These are phyloP conservation scores for Cunninghamia lanceolata DNA, from an alignment of 75 land plant species.

Conservation along the genomic window DNA sequence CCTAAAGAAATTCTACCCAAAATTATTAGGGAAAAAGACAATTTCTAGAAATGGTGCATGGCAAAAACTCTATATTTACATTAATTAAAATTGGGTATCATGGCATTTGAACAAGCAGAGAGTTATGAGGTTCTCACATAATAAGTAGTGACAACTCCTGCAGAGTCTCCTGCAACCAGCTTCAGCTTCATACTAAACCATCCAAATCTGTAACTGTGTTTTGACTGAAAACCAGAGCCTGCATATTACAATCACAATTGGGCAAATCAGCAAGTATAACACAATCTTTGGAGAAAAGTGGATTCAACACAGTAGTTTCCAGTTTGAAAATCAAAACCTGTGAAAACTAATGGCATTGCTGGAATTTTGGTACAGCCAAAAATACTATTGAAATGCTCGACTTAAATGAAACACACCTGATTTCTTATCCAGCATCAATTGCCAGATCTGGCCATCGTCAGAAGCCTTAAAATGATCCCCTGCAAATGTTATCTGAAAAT, in stretches of 20 bases:
- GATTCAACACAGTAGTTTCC: no score
- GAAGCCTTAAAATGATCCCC: constrained; percentile 57
- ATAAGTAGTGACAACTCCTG: constrained; percentile 78
- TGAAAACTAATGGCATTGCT: no score
- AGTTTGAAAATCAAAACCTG: no score
- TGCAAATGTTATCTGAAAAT: constrained; percentile 53
- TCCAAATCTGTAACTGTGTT: constrained; percentile 66
- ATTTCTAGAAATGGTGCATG: no score
- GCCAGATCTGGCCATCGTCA: constrained; percentile 65
- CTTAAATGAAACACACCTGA: constrained; percentile 34
- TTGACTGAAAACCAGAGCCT: constrained; percentile 82
- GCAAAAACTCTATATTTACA: no score
- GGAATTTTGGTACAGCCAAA: not conserved
- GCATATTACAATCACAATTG: not conserved
- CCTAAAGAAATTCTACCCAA: not conserved
- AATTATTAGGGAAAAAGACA: not conserved
- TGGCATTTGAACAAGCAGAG: not conserved
- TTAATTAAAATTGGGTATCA: not conserved
- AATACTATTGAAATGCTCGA: not conserved
- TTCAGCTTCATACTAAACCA: constrained; percentile 91
- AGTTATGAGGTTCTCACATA: constrained; percentile 43
- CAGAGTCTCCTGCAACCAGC: constrained; percentile 80
- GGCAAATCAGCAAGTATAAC: not conserved
- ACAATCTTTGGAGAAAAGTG: not conserved
- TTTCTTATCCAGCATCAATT: constrained; percentile 54